These are phyloP conservation scores for Lentithecium fluviatile DNA, from an alignment of 495 filamentous ascomycete species.

Conservation along the genomic window DNA sequence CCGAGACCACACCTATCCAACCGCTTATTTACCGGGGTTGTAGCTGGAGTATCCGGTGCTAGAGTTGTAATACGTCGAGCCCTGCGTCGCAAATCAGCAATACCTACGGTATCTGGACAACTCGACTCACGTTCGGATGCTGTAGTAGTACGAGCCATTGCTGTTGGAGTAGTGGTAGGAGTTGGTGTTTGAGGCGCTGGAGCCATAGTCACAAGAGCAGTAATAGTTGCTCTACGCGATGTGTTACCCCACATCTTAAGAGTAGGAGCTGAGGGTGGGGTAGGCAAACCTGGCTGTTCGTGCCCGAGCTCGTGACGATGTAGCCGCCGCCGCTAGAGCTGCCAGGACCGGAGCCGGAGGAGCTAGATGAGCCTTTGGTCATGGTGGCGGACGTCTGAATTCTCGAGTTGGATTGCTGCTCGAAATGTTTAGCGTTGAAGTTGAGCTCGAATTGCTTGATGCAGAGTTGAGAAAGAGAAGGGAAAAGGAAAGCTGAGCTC, in stretches of 20 bases:
- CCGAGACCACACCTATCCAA: too few species aligned
- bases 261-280: background rate
- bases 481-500: too few species aligned
- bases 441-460: too few species aligned
- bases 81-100: background rate
- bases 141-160: constrained; percentile 61
- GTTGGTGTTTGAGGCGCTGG: constrained; percentile 48
- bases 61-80: constrained; percentile 19
- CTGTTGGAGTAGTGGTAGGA: constrained; percentile 59
- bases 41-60: constrained; percentile 15
- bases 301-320: constrained; percentile 25
- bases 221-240: constrained; percentile 50
- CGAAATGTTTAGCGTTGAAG: too few species aligned
- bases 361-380: constrained; percentile 18
- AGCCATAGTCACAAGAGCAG: constrained; percentile 54
- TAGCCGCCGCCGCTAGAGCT: constrained; percentile 20
- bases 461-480: too few species aligned
- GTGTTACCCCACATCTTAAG: background rate
- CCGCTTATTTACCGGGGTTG: constrained; percentile 13
- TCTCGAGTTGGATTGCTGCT: too few species aligned
- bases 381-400: background rate
- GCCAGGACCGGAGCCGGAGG: background rate
- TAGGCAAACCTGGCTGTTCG: constrained; percentile 28
- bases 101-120: background rate
- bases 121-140: constrained; percentile 47